phyloP scores from a whole-genome alignment of 2,329 filamentous ascomycete species.

The Mycogone perniciosa region DNA sequence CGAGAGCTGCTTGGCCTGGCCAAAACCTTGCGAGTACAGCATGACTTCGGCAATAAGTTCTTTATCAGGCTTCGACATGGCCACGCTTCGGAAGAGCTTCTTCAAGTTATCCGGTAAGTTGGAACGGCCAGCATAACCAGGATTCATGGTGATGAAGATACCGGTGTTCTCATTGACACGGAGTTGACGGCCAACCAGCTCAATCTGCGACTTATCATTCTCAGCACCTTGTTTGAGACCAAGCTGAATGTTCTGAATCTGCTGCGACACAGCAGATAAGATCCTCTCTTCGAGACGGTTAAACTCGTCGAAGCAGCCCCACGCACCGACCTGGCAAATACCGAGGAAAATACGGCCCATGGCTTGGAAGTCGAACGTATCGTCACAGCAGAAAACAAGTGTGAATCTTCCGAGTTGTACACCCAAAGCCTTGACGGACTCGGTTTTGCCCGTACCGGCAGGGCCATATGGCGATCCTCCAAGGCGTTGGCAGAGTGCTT shows the following conservation, averaged over 20 bases:
- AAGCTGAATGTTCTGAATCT: conserved; percentile 98
- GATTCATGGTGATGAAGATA: conserved; percentile 99
- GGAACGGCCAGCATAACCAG: conserved; percentile 94
- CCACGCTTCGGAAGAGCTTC: conserved; percentile 97
- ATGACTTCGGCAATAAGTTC: conserved; percentile 99
- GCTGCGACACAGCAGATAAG: conserved; percentile 93
- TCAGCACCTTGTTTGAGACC: conserved; percentile 80
- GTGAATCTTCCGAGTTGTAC: conserved; percentile 96
- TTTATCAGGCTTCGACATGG: conserved; percentile 99
- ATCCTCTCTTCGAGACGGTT: conserved; percentile 98
- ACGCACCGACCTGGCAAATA: conserved; percentile 97
- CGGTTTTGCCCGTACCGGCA: conserved; percentile 96
- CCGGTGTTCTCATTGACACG: conserved; percentile 88
- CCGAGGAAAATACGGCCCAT: conserved; percentile 99
- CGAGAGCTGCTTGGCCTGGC: conserved; percentile 86
- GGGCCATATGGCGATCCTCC: conserved; percentile 97
- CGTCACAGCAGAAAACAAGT: conserved; percentile 97
- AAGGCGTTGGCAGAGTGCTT: conserved; percentile 88
- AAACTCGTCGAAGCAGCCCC: conserved; percentile 99
- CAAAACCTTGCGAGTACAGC: conserved; percentile 99
- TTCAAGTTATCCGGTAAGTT: conserved; percentile 98
- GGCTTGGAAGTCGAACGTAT: conserved; percentile 98
- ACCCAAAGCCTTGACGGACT: conserved; percentile 96
- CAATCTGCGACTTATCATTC: conserved; percentile 82
- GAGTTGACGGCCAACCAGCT: conserved; percentile 86